phyloP scores from a whole-genome alignment of 805 yeast species.

The Schizosaccharomyces lindneri region DNA sequence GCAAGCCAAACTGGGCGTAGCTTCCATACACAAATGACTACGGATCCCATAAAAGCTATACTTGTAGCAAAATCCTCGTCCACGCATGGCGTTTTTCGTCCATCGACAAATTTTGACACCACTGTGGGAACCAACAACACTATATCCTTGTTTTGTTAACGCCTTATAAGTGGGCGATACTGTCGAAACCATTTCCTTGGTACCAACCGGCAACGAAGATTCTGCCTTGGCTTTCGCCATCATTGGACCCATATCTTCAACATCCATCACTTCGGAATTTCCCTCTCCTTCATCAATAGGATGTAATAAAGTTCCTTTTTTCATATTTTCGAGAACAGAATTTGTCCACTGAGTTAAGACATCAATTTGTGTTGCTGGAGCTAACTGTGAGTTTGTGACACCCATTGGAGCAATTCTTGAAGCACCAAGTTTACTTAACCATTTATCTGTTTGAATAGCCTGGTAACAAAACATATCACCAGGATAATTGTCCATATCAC shows the following conservation, averaged over 20 bases:
- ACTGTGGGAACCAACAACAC: slow-evolving; percentile 79
- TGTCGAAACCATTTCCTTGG: slow-evolving; percentile 68
- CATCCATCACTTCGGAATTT: slow-evolving; percentile 30
- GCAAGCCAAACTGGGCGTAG: slow-evolving; percentile 82
- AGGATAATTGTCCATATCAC: slow-evolving; percentile 71
- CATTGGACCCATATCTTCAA: slow-evolving; percentile 64
- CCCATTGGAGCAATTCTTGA: slow-evolving; percentile 22
- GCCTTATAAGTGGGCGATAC: slow-evolving; percentile 74
- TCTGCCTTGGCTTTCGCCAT: slow-evolving; percentile 15
- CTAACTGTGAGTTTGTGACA: not conserved
- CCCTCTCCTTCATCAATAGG: not conserved
- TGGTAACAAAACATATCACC: slow-evolving; percentile 61
- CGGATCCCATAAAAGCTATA: slow-evolving; percentile 76
- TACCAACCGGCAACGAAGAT: slow-evolving; percentile 12
- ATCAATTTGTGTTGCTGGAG: not conserved
- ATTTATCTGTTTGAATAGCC: slow-evolving; percentile 46
- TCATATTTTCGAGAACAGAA: not conserved
- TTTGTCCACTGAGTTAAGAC: not conserved
- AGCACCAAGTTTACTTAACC: slow-evolving; percentile 64
- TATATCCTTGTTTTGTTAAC: slow-evolving; percentile 77
- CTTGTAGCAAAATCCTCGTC: slow-evolving; percentile 84
- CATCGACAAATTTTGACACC: slow-evolving; percentile 90
- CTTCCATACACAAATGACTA: slow-evolving; percentile 84
- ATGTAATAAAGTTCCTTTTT: not conserved
- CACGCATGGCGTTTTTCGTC: slow-evolving; percentile 85